Percentiles rank a stretch among this genome's conserved stretches.
Conservation (phyloP, 2,329 filamentous ascomycete genomes). For the Seiridium cupressi region DNA sequence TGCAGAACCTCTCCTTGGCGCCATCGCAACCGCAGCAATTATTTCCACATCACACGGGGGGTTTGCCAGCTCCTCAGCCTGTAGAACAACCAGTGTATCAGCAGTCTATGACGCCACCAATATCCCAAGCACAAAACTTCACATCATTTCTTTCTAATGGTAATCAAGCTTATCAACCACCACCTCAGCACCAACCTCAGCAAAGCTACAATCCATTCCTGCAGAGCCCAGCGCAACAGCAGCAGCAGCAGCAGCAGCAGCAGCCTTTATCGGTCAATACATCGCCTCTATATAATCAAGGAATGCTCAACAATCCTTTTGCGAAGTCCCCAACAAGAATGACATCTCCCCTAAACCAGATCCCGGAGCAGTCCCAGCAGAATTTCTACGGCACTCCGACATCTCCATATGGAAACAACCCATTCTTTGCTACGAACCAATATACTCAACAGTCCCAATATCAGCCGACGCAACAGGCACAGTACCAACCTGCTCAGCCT, state of each 20-base stretch:
- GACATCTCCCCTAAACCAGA: conserved; percentile 29
- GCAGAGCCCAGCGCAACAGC: conserved; percentile 30
- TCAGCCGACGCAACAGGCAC: conserved; percentile 15
- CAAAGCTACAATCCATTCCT: conserved; percentile 55
- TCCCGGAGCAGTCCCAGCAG: conserved; percentile 33
- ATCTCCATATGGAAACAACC: conserved; percentile 27
- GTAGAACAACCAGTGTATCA: conserved; percentile 40
- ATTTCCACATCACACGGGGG: conserved; percentile 76
- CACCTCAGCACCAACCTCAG: conserved; percentile 27
- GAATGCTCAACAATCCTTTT: conserved; percentile 27
- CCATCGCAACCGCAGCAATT: conserved; percentile 38
- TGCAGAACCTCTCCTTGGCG: conserved; percentile 73
- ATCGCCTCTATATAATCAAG: conserved; percentile 22
- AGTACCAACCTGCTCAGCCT: background rate
- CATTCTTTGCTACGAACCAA: conserved; percentile 30
- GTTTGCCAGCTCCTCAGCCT: conserved; percentile 42
- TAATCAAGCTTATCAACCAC: conserved; percentile 37
- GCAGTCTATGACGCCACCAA: conserved; percentile 41
- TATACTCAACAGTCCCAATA: conserved; percentile 24
- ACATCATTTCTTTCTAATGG: conserved; percentile 37
- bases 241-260: conserved; percentile 21
- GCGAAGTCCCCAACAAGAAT: conserved; percentile 28
- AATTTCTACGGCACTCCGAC: conserved; percentile 29
- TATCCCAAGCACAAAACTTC: conserved; percentile 40
- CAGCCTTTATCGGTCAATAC: conserved; percentile 25